Base-by-base conservation (phyloP, 345 rosid genomes). In the Syzygium aromaticum region DNA sequence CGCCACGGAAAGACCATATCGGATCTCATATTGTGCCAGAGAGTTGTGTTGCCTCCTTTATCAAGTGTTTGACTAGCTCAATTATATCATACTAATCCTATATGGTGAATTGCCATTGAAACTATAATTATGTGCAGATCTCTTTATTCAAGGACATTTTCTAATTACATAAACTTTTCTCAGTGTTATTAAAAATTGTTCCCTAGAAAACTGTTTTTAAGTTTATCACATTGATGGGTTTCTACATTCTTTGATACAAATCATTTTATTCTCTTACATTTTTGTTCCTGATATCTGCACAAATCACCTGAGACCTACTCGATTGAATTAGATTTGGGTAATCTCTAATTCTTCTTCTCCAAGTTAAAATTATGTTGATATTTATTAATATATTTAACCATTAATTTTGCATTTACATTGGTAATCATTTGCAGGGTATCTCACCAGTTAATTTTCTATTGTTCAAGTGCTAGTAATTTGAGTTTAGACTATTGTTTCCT, bases 1-100 rank as follows among this genome's bases (percentile, higher is more conserved):
- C 92, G 98, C 30, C 98, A 96, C 80, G 98, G 98, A 63, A 94
- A 96, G 93, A 92, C 97, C 61, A 91, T 92, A 87, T 97, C 98
- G 3, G 97, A 96, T 91, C 94, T 96, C 87, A 90, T 97, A 85
- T 85, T 96, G 88, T 92, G 90, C 86, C 98, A 94, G 90, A 92
- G 90, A 67, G 94, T 95, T 78, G 91, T 92, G 87, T 89, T 95
- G 84, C 92, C 95, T 80, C 92, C 90, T 51, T 90, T 86, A 91
- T 57, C 40, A 17, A 27, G 84, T 52, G 43, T 59, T 59, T 84
- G 14, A 84, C 14, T 43, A 17, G 56, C 46, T 53, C 61, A 84
- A 3, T 53, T 54, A 10, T 53, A 33, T 83, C 19, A 33, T 19
- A 33, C 43, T 33, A 33, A 73, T 73, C 80, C 25, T 33, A 33